These are phyloP conservation scores for Wickerhamiella siamensis DNA, from an alignment of 805 yeast species.

Conservation along the genomic window DNA sequence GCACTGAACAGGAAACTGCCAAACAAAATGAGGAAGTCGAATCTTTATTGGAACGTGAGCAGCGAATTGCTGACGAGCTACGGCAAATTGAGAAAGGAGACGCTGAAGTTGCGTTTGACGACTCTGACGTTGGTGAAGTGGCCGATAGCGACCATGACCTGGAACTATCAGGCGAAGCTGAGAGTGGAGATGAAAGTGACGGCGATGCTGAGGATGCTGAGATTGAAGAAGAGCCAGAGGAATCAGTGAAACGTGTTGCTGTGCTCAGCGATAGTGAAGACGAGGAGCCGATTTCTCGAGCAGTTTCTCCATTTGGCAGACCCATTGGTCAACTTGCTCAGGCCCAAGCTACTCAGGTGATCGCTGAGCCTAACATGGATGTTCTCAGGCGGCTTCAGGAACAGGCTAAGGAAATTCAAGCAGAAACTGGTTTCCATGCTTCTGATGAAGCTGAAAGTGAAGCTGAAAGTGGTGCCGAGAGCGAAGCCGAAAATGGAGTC, in stretches of 20 bases:
- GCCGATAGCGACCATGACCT: conserved; percentile 8
- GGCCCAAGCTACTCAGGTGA: background rate
- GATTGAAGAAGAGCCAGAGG: background rate
- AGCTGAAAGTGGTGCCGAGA: background rate
- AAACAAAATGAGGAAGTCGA: conserved; percentile 8
- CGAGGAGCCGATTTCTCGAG: background rate
- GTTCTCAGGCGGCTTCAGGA: background rate
- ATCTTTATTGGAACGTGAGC: conserved; percentile 12
- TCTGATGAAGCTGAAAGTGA: background rate
- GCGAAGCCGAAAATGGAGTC: background rate
- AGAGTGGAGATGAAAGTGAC: background rate
- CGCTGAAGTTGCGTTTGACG: conserved; percentile 7
- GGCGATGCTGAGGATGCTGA: background rate
- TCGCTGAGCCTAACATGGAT: background rate
- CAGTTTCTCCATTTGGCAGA: background rate
- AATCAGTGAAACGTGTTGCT: background rate
- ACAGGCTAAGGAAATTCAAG: background rate
- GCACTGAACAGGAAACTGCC: conserved; percentile 3
- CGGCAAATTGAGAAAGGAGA: conserved; percentile 3
- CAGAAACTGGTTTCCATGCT: background rate
- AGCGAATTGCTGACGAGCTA: conserved; percentile 9
- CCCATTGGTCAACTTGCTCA: background rate
- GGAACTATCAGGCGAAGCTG: background rate
- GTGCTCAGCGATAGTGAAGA: background rate
- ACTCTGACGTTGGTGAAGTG: conserved; percentile 2